Evolutionary conservation across 768 basidiomycete species (phyloP).

Genomic region (Phaffia tasmanica): DNA sequence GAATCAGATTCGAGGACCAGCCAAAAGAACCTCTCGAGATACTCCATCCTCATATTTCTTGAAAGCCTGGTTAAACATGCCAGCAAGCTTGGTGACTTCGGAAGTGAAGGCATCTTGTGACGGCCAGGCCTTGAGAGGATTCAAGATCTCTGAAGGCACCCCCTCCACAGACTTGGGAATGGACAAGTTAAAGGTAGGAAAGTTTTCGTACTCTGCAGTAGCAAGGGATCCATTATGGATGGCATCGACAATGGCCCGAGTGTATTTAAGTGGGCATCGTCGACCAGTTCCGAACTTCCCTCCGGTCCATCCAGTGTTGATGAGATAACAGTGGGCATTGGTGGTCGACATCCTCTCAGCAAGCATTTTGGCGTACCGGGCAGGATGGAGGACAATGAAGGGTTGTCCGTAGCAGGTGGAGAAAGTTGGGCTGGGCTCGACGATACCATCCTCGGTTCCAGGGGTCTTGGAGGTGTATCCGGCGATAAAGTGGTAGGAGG

Average conservation of each 20-base stretch:
- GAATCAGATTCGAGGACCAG: slow-evolving; percentile 51
- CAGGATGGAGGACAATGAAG: slow-evolving; percentile 93
- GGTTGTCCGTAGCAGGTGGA: slow-evolving; percentile 98
- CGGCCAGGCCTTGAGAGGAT: slow-evolving; percentile 76
- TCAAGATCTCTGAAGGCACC: slow-evolving; percentile 80
- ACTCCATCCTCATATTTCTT: slow-evolving; percentile 82
- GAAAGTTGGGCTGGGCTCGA: slow-evolving; percentile 98
- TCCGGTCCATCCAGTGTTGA: slow-evolving; percentile 85
- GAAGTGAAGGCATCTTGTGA: slow-evolving; percentile 80
- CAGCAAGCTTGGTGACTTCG: slow-evolving; percentile 71
- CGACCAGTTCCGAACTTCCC: slow-evolving; percentile 87
- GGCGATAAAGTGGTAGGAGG: slow-evolving; percentile 93
- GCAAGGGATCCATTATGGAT: slow-evolving; percentile 88
- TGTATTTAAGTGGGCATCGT: slow-evolving; percentile 92
- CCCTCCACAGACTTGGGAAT: slow-evolving; percentile 74
- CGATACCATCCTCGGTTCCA: slow-evolving; percentile 95
- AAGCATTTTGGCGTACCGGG: slow-evolving; percentile 93
- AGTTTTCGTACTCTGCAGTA: slow-evolving; percentile 73
- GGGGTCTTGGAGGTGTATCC: slow-evolving; percentile 90
- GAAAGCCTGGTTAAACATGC: slow-evolving; percentile 62
- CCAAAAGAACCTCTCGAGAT: slow-evolving; percentile 61
- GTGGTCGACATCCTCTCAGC: slow-evolving; percentile 82
- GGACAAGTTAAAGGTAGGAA: slow-evolving; percentile 65
- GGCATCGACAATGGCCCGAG: slow-evolving; percentile 90
- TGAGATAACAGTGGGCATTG: slow-evolving; percentile 89